Conservation (phyloP, 2,329 filamentous ascomycete species). For the Cladosporium oxysporum region DNA sequence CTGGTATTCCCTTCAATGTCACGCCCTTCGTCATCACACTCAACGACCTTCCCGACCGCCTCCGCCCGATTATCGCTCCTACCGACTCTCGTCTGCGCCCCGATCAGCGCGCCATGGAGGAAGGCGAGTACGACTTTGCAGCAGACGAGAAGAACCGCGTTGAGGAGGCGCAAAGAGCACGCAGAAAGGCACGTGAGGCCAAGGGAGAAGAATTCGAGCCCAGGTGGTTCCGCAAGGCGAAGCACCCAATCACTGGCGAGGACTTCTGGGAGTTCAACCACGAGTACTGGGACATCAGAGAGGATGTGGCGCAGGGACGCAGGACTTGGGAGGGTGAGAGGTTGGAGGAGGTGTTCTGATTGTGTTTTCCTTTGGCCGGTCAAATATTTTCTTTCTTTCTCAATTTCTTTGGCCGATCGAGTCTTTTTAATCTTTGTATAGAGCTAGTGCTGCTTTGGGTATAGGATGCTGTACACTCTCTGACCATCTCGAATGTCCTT, state of each 20-base stretch:
- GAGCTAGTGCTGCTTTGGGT: not conserved
- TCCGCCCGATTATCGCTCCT: constrained; percentile 76
- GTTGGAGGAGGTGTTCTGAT: constrained; percentile 70
- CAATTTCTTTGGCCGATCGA: not conserved
- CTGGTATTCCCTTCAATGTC: constrained; percentile 91
- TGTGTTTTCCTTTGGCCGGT: not conserved
- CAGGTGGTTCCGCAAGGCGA: constrained; percentile 77
- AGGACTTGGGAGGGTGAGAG: constrained; percentile 62
- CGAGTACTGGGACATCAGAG: constrained; percentile 79
- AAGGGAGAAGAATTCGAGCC: constrained; percentile 79
- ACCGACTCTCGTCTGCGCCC: constrained; percentile 92
- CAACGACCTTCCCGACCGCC: constrained; percentile 85
- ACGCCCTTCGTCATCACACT: constrained; percentile 94
- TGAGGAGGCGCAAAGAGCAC: constrained; percentile 85
- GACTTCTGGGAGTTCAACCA: constrained; percentile 87
- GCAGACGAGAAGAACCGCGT: constrained; percentile 92
- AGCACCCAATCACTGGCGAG: constrained; percentile 79
- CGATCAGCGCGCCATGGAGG: constrained; percentile 97
- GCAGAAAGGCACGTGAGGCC: constrained; percentile 70
- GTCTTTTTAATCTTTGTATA: not conserved
- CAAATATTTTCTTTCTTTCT: not conserved
- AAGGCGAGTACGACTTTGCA: constrained; percentile 93
- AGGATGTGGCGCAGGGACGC: constrained; percentile 64
- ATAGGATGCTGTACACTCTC: not conserved
- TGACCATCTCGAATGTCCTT: no score